A percentile compares a stretch with the other conserved stretches of the same genome.
phyloP scores from a whole-genome alignment of 352 stramenopile species.

The Globisporangium solare region DNA sequence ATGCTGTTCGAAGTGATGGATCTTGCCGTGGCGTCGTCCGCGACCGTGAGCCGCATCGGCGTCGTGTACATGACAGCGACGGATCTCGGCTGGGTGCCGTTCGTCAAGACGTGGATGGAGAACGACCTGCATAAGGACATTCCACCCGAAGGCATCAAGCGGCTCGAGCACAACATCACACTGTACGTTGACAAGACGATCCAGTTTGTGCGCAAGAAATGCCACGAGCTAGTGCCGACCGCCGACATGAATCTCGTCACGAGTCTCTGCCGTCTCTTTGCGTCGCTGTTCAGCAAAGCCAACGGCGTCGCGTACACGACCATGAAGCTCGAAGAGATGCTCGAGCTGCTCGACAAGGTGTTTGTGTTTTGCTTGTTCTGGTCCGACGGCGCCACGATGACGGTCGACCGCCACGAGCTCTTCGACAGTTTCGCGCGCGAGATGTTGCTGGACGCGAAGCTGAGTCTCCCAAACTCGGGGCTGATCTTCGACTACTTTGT shows the following conservation, averaged over 20 bases:
- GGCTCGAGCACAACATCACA: slow-evolving; percentile 44
- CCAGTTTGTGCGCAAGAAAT: slow-evolving; percentile 72
- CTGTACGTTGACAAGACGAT: slow-evolving; percentile 69
- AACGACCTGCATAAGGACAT: slow-evolving; percentile 48
- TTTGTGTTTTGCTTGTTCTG: slow-evolving; percentile 91
- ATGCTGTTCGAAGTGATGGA: slow-evolving; percentile 95
- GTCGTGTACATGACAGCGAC: slow-evolving; percentile 79
- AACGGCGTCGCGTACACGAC: slow-evolving; percentile 19
- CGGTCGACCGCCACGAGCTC: slow-evolving; percentile 53
- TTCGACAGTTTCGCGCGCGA: slow-evolving; percentile 83
- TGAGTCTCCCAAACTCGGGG: slow-evolving; percentile 52
- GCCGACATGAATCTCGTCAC: slow-evolving; percentile 88
- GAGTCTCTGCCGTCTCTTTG: slow-evolving; percentile 84
- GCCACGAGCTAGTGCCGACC: slow-evolving; percentile 82
- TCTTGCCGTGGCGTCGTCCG: slow-evolving; percentile 87
- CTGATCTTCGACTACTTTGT: slow-evolving; percentile 88
- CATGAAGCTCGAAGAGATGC: slow-evolving; percentile 36
- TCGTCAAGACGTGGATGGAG: slow-evolving; percentile 87
- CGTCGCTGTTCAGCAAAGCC: slow-evolving; percentile 66
- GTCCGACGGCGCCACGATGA: slow-evolving; percentile 87
- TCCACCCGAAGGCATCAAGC: slow-evolving; percentile 27
- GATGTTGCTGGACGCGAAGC: slow-evolving; percentile 38
- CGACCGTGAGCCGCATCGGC: slow-evolving; percentile 80
- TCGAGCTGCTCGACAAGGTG: slow-evolving; percentile 62
- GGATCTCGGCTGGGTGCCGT: slow-evolving; percentile 89